A percentile compares a stretch with the other conserved stretches of the same genome.
phyloP scores from a whole-genome alignment of 2,329 filamentous ascomycete genomes.

The Talaromyces piceae region DNA sequence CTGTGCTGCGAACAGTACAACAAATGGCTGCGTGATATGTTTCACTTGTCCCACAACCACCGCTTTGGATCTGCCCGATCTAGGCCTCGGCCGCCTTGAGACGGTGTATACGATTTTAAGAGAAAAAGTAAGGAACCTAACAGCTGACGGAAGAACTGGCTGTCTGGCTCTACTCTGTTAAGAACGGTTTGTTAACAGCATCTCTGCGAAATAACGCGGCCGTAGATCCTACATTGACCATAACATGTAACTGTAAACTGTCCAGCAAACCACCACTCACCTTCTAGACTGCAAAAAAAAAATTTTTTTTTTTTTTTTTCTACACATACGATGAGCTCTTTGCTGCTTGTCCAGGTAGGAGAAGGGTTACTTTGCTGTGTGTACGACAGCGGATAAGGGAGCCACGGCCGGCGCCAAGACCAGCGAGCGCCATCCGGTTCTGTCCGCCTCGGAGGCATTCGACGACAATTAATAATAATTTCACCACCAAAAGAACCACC shows the following conservation, averaged over 20 bases:
- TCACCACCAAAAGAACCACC: not conserved
- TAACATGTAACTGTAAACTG: not conserved
- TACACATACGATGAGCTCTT: no score
- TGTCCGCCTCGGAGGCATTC: not conserved
- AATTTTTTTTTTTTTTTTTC: no score
- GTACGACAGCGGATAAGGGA: not conserved
- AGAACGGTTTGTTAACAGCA: no score
- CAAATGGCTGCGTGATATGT: not conserved
- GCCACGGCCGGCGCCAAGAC: not conserved
- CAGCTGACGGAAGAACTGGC: not conserved
- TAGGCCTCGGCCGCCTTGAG: not conserved
- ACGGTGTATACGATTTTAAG: not conserved
- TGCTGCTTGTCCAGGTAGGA: no score
- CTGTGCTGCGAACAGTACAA: not conserved
- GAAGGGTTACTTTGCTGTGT: no score
- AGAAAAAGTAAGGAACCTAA: not conserved
- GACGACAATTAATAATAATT: not conserved
- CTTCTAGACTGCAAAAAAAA: not conserved
- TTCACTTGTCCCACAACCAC: not conserved
- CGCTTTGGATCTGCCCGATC: no score
- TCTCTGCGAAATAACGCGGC: not conserved
- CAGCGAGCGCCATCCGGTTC: not conserved
- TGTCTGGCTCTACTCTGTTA: no score
- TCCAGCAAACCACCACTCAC: not conserved
- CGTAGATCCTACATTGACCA: not conserved